Evolutionary conservation across 306 rosid species (phyloP).

Genomic region (Cucumis cinereus): DNA sequence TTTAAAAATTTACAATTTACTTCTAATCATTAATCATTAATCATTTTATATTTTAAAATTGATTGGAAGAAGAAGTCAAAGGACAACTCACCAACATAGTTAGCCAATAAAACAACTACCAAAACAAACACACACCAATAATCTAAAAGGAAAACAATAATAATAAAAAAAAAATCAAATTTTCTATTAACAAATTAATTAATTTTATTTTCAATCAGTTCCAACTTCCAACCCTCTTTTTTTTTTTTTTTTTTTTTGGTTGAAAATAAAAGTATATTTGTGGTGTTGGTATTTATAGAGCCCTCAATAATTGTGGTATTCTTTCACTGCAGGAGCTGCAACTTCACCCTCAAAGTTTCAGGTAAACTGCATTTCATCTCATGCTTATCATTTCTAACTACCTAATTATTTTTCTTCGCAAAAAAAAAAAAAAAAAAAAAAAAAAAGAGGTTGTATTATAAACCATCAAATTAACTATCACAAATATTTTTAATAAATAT

Average conservation of each 20-base stretch:
- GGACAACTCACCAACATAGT: background rate
- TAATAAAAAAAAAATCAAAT: background rate
- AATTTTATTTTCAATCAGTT: background rate
- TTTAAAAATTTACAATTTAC: background rate
- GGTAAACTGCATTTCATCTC: slow-evolving; percentile 14
- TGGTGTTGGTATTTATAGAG: background rate
- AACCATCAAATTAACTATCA: too few species aligned
- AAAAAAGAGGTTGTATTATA: too few species aligned
- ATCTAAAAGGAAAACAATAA: background rate
- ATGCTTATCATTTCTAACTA: background rate
- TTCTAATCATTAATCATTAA: background rate
- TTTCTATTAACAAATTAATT: background rate
- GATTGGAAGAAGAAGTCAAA: background rate
- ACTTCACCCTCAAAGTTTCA: slow-evolving; percentile 20
- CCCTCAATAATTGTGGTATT: background rate
- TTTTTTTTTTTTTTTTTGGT: too few species aligned
- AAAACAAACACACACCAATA: background rate
- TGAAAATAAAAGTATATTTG: background rate
- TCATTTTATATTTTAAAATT: background rate
- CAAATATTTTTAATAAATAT: too few species aligned
- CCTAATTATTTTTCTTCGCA: background rate
- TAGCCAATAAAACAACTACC: background rate
- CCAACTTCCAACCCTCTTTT: background rate
- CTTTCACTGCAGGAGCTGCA: slow-evolving; percentile 3
- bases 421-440: too few species aligned